Base-by-base conservation (phyloP, 2,329 filamentous ascomycete species). In the Acephala macrosclerotiorum region DNA sequence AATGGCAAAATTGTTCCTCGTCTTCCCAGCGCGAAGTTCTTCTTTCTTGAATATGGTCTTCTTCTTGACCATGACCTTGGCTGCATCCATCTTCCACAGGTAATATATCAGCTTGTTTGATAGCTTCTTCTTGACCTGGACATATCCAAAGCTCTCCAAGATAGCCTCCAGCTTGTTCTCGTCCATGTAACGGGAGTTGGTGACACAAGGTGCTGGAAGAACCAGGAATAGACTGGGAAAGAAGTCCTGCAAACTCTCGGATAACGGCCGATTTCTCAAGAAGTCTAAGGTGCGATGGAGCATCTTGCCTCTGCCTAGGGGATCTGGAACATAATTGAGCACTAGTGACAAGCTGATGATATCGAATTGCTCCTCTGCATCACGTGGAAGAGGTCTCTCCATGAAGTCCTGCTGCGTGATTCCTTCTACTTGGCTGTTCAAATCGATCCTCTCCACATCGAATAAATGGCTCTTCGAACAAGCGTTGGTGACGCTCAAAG, bases 351-450 rank as follows among this genome's bases (percentile, higher is more conserved):
- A 83, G 58, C 94, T 97, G 74, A 99, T 90, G 60, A 98, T 87
- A 76, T 99, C 93, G 76, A 98, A 98, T 25, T 82, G 82, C 47
- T 94, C 89, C 0, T 80, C 77, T 6, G 85, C 81, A 25, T 84
- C 77, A 5, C 75, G 76, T 0, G 95, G 95, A 2, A 95, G 78
- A 0, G 94, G 92, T 29, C 94, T 85, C 71, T 93, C 81, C 94
- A 99, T 97, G 75, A 99, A 98, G 77, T 99, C 93, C 76, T 97
- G 93, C 77, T 96, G 89, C 64, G 89, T 76, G 70, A 99, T 99
- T 0, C 88, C 89, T 1, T 90, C 83, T 56, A 89, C 90, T 75
- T 97, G 93, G 66, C 94, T 96, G 78, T 96, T 92, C 63, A 99
- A 81, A 76, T 99, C 96, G 76, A 99, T 97, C 69, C 94, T 87